Percentiles rank a stretch among this genome's conserved stretches.
Evolutionary conservation across 2,329 filamentous ascomycete genomes (phyloP).

Genomic region (Botrytis byssoidea): DNA sequence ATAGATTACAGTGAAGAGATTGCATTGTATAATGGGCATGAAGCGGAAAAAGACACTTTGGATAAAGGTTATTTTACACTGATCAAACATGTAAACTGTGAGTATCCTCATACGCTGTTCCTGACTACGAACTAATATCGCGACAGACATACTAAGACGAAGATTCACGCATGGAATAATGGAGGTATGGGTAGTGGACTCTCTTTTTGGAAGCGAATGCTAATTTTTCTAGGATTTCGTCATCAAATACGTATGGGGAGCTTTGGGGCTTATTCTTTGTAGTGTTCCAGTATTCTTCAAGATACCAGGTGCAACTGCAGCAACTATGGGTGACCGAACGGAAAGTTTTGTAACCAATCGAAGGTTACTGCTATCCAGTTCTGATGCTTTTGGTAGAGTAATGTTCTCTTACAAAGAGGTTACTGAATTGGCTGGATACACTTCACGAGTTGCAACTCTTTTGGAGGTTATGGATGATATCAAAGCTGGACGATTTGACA

Average conservation of each 20-base stretch:
- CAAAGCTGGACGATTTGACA: constrained; percentile 85
- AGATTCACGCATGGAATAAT: constrained; percentile 98
- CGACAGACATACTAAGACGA: constrained; percentile 69
- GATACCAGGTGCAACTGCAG: constrained; percentile 63
- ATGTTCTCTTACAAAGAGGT: constrained; percentile 99
- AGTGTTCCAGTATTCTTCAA: constrained; percentile 96
- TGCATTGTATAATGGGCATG: constrained; percentile 85
- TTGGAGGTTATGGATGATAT: constrained; percentile 95
- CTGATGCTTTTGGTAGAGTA: constrained; percentile 89
- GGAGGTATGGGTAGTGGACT: constrained; percentile 52
- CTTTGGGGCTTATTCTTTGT: constrained; percentile 85
- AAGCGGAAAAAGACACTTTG: constrained; percentile 91
- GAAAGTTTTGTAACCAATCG: constrained; percentile 90
- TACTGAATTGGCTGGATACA: constrained; percentile 93
- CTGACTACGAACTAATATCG: constrained; percentile 36
- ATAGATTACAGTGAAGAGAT: constrained; percentile 97
- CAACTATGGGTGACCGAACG: constrained; percentile 66
- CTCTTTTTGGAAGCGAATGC: background rate
- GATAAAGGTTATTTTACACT: constrained; percentile 99
- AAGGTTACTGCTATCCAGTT: constrained; percentile 86
- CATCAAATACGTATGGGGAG: constrained; percentile 99
- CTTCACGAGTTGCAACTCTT: constrained; percentile 83
- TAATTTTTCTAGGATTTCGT: constrained; percentile 67
- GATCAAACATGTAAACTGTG: constrained; percentile 91
- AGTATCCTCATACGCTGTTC: background rate